Conservation (phyloP, 2,329 filamentous ascomycete genomes). For the Neonectria faginata region DNA sequence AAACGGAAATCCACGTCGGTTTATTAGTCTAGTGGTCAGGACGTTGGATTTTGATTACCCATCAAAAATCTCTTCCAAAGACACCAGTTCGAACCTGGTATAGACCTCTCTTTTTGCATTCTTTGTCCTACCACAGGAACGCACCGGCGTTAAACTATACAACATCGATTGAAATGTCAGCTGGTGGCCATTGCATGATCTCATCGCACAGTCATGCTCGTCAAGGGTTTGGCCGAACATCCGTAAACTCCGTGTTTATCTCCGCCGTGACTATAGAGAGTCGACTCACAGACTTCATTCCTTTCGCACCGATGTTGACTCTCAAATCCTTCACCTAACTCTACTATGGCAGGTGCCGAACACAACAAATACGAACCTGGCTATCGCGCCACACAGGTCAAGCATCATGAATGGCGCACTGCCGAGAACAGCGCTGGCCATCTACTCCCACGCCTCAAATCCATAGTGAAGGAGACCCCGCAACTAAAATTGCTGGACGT, state of each 20-base stretch:
- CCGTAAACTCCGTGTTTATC: slow-evolving; percentile 9
- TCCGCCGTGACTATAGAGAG: neutral
- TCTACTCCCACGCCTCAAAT: slow-evolving; percentile 54
- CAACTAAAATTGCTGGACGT: slow-evolving; percentile 58
- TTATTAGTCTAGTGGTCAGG: slow-evolving; percentile 1
- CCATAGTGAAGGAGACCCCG: slow-evolving; percentile 42
- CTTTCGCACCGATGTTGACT: neutral
- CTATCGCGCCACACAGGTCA: slow-evolving; percentile 42
- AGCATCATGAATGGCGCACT: slow-evolving; percentile 54
- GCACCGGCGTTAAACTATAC: too few species aligned
- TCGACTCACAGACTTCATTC: neutral
- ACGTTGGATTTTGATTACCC: neutral
- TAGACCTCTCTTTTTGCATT: neutral
- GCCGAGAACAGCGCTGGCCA: slow-evolving; percentile 58
- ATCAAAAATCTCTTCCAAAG: neutral
- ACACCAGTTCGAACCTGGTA: slow-evolving; percentile 1
- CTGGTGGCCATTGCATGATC: neutral
- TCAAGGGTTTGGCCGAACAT: neutral
- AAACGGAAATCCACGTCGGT: neutral
- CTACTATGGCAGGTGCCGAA: slow-evolving; percentile 35
- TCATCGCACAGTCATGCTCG: neutral
- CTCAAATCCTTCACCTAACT: too few species aligned
- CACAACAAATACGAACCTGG: slow-evolving; percentile 47
- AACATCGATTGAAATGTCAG: neutral
- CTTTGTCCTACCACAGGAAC: too few species aligned